phyloP scores from a whole-genome alignment of 495 filamentous ascomycete genomes.

The Trypethelium eluteriae region DNA sequence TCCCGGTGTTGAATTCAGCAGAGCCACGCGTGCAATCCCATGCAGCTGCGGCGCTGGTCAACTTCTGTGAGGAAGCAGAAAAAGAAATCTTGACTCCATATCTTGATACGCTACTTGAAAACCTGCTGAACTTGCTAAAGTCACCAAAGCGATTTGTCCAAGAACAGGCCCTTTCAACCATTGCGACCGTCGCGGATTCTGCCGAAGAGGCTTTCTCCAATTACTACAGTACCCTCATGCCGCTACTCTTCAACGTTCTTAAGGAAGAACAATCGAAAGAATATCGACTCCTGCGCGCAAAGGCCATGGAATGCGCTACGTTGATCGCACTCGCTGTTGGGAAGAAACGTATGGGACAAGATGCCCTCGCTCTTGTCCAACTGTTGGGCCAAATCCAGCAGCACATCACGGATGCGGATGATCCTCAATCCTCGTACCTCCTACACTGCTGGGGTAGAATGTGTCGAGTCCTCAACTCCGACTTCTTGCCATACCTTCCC shows the following conservation, averaged over 20 bases:
- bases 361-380: constrained; percentile 79
- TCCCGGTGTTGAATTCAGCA: constrained; percentile 80
- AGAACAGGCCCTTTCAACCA: constrained; percentile 95
- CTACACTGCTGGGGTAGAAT: constrained; percentile 99
- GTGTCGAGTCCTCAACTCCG: constrained; percentile 84
- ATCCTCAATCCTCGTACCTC: constrained; percentile 93
- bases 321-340: constrained; percentile 93
- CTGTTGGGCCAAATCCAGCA: constrained; percentile 79
- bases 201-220: constrained; percentile 91
- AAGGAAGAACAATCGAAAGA: constrained; percentile 87
- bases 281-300: constrained; percentile 79
- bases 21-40: constrained; percentile 96
- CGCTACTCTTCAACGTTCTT: constrained; percentile 81
- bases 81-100: constrained; percentile 89
- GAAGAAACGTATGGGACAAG: constrained; percentile 77
- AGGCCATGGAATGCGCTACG: constrained; percentile 99
- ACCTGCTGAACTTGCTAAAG: constrained; percentile 75
- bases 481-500: constrained; percentile 86
- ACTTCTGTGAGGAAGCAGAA: constrained; percentile 98
- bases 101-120: constrained; percentile 74
- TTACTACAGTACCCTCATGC: constrained; percentile 95
- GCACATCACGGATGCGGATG: constrained; percentile 81
- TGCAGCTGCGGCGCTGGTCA: constrained; percentile 92
- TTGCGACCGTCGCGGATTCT: constrained; percentile 96
- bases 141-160: constrained; percentile 93